Base-by-base conservation (phyloP, 768 basidiomycete genomes). In the Naganishia randhawae region DNA sequence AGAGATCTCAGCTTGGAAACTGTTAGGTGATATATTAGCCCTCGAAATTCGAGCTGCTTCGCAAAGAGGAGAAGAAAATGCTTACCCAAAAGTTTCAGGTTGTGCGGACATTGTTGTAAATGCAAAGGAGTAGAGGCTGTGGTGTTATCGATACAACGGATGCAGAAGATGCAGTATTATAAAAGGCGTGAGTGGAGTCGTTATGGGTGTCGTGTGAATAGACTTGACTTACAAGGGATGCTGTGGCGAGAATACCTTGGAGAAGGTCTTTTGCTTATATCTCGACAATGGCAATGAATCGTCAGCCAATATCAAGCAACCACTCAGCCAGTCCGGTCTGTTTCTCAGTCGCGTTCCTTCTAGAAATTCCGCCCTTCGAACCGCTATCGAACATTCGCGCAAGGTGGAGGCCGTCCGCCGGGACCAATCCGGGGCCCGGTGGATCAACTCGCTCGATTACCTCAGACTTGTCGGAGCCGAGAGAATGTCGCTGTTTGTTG, bases 1-100 rank as follows among this genome's bases (percentile, higher is more conserved):
- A 81, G 89, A 90, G 87, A 99, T 98, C 86, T 98, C 95, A 81
- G 95, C 95, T 82, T 97, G 92, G 52, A 57, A 51, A 53, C 52
- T 61, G 45, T 35, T 0, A 29, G 31, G 32, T 25, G 32, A 37
- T 22, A 54, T 8, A 45, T 35, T 27, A 57, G 29, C 19, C 55
- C n/a, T 9, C 9, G 41, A 52, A 27, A 66, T 35, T 42, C 37
- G 16, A 52, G 33, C 3, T 37, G 6, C 42, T 9, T n/a, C 19
- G 9, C 14, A 4, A 65, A 2, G n/a, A 1, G 35, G 9, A 16
- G 3, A 9, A 50, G 67, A 27, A 33, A 63, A 48, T 37, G 73
- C 72, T 73, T 72, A 79, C 68, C 78, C 78, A 69, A 79, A 79
- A 50, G 76, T 77, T 69, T 79, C 78, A 48, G 76, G 69, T 66